Conservation (phyloP, 345 rosid species). For the Excoecaria cochinchinensis region DNA sequence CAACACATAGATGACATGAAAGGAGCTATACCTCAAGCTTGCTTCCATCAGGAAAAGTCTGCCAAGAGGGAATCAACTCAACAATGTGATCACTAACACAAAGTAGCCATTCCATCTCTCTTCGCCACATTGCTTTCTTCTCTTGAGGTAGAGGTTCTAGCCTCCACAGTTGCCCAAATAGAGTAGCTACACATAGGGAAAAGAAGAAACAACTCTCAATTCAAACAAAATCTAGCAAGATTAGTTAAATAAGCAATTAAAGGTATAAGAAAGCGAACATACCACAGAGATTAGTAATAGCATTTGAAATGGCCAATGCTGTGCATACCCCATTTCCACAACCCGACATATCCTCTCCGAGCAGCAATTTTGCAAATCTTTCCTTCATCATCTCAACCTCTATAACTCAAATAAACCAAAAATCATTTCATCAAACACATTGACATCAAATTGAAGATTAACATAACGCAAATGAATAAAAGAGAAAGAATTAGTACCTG, state of each 20-base stretch:
- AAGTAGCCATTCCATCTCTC: conserved; percentile 98
- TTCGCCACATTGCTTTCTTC: conserved; percentile 94
- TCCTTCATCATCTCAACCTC: conserved; percentile 98
- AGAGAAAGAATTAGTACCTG: conserved; percentile 46
- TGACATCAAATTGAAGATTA: not conserved
- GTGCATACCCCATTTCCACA: conserved; percentile 93
- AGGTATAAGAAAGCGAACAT: conserved; percentile 12
- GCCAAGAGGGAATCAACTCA: conserved; percentile 92
- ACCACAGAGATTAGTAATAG: conserved; percentile 98
- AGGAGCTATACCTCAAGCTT: conserved; percentile 76
- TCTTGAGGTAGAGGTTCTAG: conserved; percentile 73
- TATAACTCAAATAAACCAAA: conserved; percentile 28
- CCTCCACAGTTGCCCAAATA: conserved; percentile 98
- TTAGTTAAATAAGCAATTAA: not conserved
- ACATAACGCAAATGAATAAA: conserved; percentile 7
- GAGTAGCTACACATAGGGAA: conserved; percentile 56
- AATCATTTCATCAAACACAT: conserved; percentile 15
- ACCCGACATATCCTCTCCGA: conserved; percentile 99
- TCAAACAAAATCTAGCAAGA: not conserved
- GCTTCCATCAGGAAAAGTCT: conserved; percentile 92
- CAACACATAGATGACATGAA: no score
- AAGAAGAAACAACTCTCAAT: conserved; percentile 1
- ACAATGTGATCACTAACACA: conserved; percentile 93
- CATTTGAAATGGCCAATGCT: conserved; percentile 90
- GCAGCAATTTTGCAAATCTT: conserved; percentile 87